Percentiles rank a stretch among this genome's conserved stretches.
These are phyloP conservation scores for Malania oleifera DNA, from an alignment of 164 flowering plant species.

Conservation along the genomic window DNA sequence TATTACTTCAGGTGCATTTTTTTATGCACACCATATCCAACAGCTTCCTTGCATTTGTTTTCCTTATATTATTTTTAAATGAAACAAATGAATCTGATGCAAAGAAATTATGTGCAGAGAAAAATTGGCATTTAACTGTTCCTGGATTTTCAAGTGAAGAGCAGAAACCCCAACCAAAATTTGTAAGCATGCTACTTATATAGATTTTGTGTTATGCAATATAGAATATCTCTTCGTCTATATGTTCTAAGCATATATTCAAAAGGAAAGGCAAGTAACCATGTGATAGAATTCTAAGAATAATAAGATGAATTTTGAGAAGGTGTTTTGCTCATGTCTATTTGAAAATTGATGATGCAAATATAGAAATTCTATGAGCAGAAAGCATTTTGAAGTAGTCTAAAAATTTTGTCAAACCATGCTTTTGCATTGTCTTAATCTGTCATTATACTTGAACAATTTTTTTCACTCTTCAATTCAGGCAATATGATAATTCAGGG, in stretches of 20 bases:
- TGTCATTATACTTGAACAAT: too few relatives aligned
- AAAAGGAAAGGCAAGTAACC: neutral
- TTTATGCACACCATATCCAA: too few relatives aligned
- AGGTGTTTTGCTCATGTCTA: neutral
- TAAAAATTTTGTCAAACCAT: neutral
- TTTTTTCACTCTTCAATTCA: too few relatives aligned
- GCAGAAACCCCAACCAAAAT: neutral
- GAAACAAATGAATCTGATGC: neutral
- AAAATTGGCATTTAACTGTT: neutral
- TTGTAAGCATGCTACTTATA: neutral
- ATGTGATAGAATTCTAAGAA: neutral
- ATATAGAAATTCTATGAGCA: neutral
- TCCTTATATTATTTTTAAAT: too few relatives aligned
- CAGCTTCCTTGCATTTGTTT: neutral
- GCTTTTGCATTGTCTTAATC: too few relatives aligned
- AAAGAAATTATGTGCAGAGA: neutral
- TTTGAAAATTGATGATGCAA: neutral
- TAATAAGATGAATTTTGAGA: too few relatives aligned
- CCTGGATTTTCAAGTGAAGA: conserved; percentile 1
- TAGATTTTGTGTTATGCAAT: neutral
- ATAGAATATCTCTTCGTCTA: neutral
- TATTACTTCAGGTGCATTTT: too few relatives aligned
- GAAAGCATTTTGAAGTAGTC: neutral
- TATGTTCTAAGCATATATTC: neutral
- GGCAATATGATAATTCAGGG: neutral